Base-by-base conservation (phyloP, 2,329 filamentous ascomycete species). In the Huntiella bhutanensis region DNA sequence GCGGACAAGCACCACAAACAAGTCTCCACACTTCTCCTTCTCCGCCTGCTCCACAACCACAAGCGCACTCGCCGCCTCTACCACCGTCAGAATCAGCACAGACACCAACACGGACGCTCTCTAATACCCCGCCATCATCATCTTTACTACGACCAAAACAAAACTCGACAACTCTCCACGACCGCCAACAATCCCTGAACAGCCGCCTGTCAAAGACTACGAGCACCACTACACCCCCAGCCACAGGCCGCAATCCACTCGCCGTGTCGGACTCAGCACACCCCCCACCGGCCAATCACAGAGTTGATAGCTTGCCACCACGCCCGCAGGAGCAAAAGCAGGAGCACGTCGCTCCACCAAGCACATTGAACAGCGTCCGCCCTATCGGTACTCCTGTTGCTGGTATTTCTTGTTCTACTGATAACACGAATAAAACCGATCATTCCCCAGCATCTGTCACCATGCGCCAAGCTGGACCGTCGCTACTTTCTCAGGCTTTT, bases 401-500 rank as follows among this genome's bases (percentile, higher is more conserved):
- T 33, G 41, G 35, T 32, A 28, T 10, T 36, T 33, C 40, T 40
- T 12, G 15, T 36, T 13, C 43, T 36, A 22, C 35, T 36, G 22
- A 28, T 42, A 35, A 38, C 16, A 43, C 32, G 10, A 38, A 63
- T 62, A 67, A 66, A 61, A 65, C 64, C 58, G 53, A 62, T 52
- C 57, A 62, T 52, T 59, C 59, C 52, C 62, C 64, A 56, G 55
- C 59, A 51, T 55, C 59, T 52, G 56, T 43, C 39, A 46, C 59
- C 52, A 60, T 63, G 53, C 62, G 63, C 56, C 62, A 66, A 54
- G 61, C 60, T 56, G 70, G 70, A 52, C 67, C 70, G 53, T 75
- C 71, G 49, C 58, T 75, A 54, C 64, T 75, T 59, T 67, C 69
- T 50, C 68, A 74, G 60, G 70, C 71, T 56, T 62, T 75, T 58